Percentiles rank a stretch among this genome's conserved stretches.
These are phyloP conservation scores for Gaultheria prostrata DNA, from an alignment of 148 eudicot genomes.

Conservation along the genomic window DNA sequence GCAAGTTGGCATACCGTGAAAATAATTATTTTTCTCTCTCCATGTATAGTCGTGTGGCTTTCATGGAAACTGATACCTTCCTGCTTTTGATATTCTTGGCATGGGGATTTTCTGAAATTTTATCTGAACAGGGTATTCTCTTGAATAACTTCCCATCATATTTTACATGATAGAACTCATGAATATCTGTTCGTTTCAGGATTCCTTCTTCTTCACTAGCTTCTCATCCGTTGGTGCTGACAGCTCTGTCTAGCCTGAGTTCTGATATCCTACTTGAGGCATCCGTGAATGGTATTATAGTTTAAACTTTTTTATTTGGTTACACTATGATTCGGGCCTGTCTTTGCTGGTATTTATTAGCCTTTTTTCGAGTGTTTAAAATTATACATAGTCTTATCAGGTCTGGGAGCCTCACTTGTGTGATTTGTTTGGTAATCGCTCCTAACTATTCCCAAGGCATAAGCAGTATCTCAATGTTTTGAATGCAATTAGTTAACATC, in stretches of 20 bases:
- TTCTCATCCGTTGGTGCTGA: slow-evolving; percentile 81
- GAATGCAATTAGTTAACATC: not conserved
- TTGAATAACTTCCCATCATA: not conserved
- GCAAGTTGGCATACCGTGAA: not conserved
- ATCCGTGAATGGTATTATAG: slow-evolving; percentile 75
- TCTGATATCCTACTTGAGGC: slow-evolving; percentile 83
- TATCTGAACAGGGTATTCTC: not conserved
- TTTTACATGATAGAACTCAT: slow-evolving; percentile 8
- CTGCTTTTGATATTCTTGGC: not conserved
- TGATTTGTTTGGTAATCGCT: not conserved
- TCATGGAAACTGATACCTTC: not conserved
- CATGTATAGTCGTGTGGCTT: not conserved
- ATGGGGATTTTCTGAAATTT: not conserved
- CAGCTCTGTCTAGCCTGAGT: slow-evolving; percentile 83
- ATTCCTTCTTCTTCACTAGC: slow-evolving; percentile 79
- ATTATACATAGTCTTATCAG: not conserved
- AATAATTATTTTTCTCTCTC: slow-evolving; percentile 6
- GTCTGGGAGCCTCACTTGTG: not conserved
- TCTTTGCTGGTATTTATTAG: not conserved
- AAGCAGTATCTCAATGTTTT: not conserved
- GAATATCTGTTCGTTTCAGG: slow-evolving; percentile 44
- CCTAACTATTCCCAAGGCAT: not conserved
- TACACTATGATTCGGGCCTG: not conserved
- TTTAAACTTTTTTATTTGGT: slow-evolving; percentile 1
- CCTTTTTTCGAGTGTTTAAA: not conserved